A percentile compares a stretch with the other conserved stretches of the same genome.
These are phyloP conservation scores for Camellia japonica DNA, from an alignment of 148 eudicot species.

Conservation along the genomic window DNA sequence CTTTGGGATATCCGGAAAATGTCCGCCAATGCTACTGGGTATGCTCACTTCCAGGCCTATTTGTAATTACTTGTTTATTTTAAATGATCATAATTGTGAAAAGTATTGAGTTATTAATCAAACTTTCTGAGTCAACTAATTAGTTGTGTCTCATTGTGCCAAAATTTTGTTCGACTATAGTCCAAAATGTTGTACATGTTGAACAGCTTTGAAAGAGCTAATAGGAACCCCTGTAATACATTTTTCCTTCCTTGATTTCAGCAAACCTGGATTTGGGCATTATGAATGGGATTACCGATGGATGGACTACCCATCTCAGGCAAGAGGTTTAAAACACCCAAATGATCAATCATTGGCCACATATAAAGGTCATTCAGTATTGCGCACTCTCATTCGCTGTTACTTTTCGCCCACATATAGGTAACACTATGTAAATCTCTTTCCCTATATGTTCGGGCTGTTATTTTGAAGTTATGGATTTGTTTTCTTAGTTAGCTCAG, in stretches of 20 bases:
- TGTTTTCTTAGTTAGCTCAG: too few relatives aligned
- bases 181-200: not conserved
- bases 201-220: not conserved
- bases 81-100: not conserved
- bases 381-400: conserved; percentile 87
- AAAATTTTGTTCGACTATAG: not conserved
- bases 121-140: not conserved
- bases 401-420: conserved; percentile 81
- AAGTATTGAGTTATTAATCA: not conserved
- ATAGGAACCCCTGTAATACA: conserved; percentile 26
- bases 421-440: conserved; percentile 24
- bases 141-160: too few relatives aligned
- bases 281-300: conserved; percentile 82
- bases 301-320: conserved; percentile 67
- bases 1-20: conserved; percentile 91
- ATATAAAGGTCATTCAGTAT: conserved; percentile 78
- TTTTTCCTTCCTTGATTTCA: conserved; percentile 15
- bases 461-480: too few relatives aligned
- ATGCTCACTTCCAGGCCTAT: conserved; percentile 16
- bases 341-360: conserved; percentile 74
- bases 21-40: conserved; percentile 56
- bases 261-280: conserved; percentile 32
- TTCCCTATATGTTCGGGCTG: too few relatives aligned
- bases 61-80: not conserved
- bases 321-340: conserved; percentile 49